Conservation (phyloP, 164 flowering plant species). For the Tetrastigma voinierianum region DNA sequence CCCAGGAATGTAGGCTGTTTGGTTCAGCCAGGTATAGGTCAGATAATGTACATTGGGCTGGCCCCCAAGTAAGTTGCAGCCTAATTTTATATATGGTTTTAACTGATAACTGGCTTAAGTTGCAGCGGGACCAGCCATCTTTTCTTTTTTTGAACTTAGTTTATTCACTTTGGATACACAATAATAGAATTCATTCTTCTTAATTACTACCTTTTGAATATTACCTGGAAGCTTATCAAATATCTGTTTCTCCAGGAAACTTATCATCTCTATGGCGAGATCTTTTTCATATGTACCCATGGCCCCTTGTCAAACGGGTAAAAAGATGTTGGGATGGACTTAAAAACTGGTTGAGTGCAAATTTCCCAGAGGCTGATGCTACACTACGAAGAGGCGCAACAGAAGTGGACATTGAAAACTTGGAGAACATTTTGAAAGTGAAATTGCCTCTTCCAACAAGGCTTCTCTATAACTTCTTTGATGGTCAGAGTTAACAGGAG, state of each 20-base stretch:
- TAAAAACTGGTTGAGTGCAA: conserved; percentile 43
- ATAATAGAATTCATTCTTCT: not conserved
- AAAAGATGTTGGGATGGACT: conserved; percentile 58
- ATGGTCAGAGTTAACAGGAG: conserved; percentile 62
- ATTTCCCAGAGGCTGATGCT: conserved; percentile 49
- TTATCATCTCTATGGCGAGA: conserved; percentile 67
- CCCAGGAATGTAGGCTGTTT: not conserved
- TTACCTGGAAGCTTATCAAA: not conserved
- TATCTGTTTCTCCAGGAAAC: conserved; percentile 36
- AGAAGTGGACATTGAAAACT: conserved; percentile 56
- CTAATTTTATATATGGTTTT: not conserved
- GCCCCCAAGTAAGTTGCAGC: not conserved
- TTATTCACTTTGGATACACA: not conserved
- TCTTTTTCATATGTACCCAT: conserved; percentile 66
- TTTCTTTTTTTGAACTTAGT: not conserved
- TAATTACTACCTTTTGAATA: not conserved
- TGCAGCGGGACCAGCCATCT: not conserved
- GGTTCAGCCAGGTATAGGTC: not conserved
- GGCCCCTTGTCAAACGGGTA: conserved; percentile 59
- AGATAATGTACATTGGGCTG: not conserved
- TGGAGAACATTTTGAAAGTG: conserved; percentile 58
- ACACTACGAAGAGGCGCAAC: conserved; percentile 73
- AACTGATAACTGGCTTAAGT: not conserved
- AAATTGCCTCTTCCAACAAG: conserved; percentile 79
- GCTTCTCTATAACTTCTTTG: conserved; percentile 74